Evolutionary conservation across 2,329 filamentous ascomycete genomes (phyloP), one percentile per base, ranked within the genome.

Genomic region (Hypoxylon rubiginosum): DNA sequence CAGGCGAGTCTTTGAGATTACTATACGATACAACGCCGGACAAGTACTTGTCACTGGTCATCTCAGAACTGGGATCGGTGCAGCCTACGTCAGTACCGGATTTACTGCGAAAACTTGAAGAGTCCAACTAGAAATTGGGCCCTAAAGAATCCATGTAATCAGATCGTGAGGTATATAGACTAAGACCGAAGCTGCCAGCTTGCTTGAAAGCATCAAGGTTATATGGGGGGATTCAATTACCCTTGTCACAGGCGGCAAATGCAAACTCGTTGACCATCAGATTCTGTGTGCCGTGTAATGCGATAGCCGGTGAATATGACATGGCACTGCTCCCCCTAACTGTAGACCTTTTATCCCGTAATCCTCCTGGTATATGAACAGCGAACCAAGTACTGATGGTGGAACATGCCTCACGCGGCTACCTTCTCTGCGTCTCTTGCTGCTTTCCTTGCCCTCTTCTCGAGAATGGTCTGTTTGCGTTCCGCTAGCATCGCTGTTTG

Each of bases 11-110:
- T 3, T 87, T 88, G 76, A 79, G 87, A 17, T 85, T 97, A 65
- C 88, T 98, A 80, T 97, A 97, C 76, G 96, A 99, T 78, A 92
- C 95, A 51, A 99, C 96, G 0, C 92, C 91, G 13, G 92, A 93
- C 3, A 91, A 93, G 73, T 94, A 93, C 75, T 90, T 98, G 70
- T 91, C 92, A 41, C 92, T 94, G 79, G 91, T 99, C 43, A 89
- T 98, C 53, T 97, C 94, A 2, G 96, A 99, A 81, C 90, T 95
- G 76, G 96, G 95, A 45, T 92, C 89, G 74, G 86, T 97, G 68
- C 92, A 94, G 54, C 92, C 94, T 0, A 94, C 91, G 73, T 94
- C 93, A 7, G 94, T 97, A 45, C 91, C 94, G 10, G 82, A 85
- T 32, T 82, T 88, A 68, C 75, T 88, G 71, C 80, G 85, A 67